These are phyloP conservation scores for Globisporangium takayamanum DNA, from an alignment of 352 stramenopile genomes.

Conservation along the genomic window DNA sequence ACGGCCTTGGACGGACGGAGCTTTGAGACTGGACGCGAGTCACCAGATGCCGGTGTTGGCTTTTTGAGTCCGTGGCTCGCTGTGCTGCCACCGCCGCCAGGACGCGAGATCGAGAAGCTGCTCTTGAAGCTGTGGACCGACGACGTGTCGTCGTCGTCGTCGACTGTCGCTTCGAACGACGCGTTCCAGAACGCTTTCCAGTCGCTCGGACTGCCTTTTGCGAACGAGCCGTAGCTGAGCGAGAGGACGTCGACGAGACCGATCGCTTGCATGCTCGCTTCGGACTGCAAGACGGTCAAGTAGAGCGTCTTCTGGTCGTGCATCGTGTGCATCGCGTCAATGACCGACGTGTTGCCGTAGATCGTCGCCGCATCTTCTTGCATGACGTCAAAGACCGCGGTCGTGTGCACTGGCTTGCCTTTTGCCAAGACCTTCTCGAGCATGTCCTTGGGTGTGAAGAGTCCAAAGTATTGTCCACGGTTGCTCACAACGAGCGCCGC, in stretches of 20 bases:
- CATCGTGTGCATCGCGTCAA: conserved; percentile 87
- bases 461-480: conserved; percentile 89
- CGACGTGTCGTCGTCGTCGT: conserved; percentile 72
- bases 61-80: conserved; percentile 30
- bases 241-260: conserved; percentile 85
- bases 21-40: conserved; percentile 90
- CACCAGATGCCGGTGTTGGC: conserved; percentile 39
- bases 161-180: conserved; percentile 67
- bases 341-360: conserved; percentile 57
- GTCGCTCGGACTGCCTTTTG: conserved; percentile 80
- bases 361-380: conserved; percentile 70
- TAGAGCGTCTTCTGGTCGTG: conserved; percentile 86
- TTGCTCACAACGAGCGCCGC: conserved; percentile 93
- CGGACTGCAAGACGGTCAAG: conserved; percentile 71
- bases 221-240: conserved; percentile 84
- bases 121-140: conserved; percentile 82
- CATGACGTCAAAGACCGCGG: conserved; percentile 90
- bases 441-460: conserved; percentile 98
- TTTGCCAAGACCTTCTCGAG: conserved; percentile 93
- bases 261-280: conserved; percentile 55
- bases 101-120: conserved; percentile 51
- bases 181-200: conserved; percentile 90
- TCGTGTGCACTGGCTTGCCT: conserved; percentile 88
- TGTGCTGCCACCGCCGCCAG: conserved; percentile 25
- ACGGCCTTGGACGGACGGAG: conserved; percentile 86